Percentiles rank a stretch among this genome's conserved stretches.
Conservation (phyloP, 1,139 yeast species). For the Saccharomyces pastorianus region DNA sequence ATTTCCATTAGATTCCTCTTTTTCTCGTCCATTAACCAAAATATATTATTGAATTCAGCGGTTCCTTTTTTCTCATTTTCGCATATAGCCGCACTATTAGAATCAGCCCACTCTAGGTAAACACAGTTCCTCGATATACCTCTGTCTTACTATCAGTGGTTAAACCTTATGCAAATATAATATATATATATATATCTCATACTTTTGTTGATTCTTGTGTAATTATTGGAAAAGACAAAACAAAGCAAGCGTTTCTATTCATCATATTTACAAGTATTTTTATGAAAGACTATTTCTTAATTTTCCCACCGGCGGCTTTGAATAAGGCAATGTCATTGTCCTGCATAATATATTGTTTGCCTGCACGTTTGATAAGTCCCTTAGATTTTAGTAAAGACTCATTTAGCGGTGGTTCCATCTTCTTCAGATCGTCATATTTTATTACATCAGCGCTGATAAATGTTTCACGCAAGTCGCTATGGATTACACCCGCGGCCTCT, state of each 20-base stretch:
- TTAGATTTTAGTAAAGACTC: slow-evolving; percentile 35
- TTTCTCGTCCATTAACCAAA: slow-evolving; percentile 1
- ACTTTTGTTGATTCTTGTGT: slow-evolving; percentile 1
- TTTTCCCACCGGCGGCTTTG: slow-evolving; percentile 41
- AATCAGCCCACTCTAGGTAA: slow-evolving; percentile 33
- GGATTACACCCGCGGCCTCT: slow-evolving; percentile 90
- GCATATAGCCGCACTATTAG: neutral
- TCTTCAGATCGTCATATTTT: slow-evolving; percentile 45
- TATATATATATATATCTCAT: slow-evolving; percentile 1
- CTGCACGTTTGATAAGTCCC: slow-evolving; percentile 51
- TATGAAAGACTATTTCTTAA: slow-evolving; percentile 19
- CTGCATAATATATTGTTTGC: slow-evolving; percentile 64
- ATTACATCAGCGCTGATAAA: slow-evolving; percentile 71
- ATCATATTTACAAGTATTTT: slow-evolving; percentile 6
- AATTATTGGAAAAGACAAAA: neutral
- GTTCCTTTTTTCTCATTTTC: slow-evolving; percentile 1
- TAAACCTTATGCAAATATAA: slow-evolving; percentile 4
- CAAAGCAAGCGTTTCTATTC: neutral
- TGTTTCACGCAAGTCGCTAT: slow-evolving; percentile 76
- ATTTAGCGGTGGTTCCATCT: slow-evolving; percentile 31
- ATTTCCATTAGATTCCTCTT: slow-evolving; percentile 1
- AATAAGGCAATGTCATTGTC: slow-evolving; percentile 72
- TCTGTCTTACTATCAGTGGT: slow-evolving; percentile 35
- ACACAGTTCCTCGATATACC: slow-evolving; percentile 32
- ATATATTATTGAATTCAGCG: slow-evolving; percentile 1